A percentile compares a stretch with the other conserved stretches of the same genome.
These are phyloP conservation scores for Phaeotremella fagi DNA, from an alignment of 768 basidiomycete species.

Conservation along the genomic window DNA sequence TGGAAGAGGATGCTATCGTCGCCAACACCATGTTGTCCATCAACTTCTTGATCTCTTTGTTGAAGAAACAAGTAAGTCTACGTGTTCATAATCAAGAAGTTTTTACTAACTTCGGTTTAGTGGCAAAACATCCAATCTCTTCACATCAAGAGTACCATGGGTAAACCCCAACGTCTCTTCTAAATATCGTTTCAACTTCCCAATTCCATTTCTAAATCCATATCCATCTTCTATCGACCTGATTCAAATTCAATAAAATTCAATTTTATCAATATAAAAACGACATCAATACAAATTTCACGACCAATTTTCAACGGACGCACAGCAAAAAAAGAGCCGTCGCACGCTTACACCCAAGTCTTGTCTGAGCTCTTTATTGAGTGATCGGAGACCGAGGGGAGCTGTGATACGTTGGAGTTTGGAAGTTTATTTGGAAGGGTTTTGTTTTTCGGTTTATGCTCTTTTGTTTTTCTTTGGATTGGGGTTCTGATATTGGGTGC, in stretches of 20 bases:
- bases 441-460: background rate
- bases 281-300: too few relatives aligned
- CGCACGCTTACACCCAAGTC: constrained; percentile 94
- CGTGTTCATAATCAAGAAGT: too few relatives aligned
- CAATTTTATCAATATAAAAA: too few relatives aligned
- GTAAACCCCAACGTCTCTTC: constrained; percentile 93
- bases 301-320: constrained; percentile 8
- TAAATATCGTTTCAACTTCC: constrained; percentile 49
- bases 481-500: background rate
- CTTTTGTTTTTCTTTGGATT: background rate
- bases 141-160: constrained; percentile 99
- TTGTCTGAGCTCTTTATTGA: constrained; percentile 41
- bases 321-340: constrained; percentile 85
- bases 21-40: constrained; percentile 98
- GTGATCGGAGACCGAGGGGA: constrained; percentile 46
- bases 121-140: constrained; percentile 98
- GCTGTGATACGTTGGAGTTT: constrained; percentile 15
- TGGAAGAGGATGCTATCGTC: constrained; percentile 95
- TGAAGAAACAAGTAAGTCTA: constrained; percentile 74
- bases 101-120: constrained; percentile 4
- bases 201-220: constrained; percentile 10
- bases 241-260: too few relatives aligned
- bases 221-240: background rate
- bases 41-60: constrained; percentile 98
- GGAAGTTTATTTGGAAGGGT: background rate